Conservation (phyloP, 148 eudicot species). For the Camellia sinensis region DNA sequence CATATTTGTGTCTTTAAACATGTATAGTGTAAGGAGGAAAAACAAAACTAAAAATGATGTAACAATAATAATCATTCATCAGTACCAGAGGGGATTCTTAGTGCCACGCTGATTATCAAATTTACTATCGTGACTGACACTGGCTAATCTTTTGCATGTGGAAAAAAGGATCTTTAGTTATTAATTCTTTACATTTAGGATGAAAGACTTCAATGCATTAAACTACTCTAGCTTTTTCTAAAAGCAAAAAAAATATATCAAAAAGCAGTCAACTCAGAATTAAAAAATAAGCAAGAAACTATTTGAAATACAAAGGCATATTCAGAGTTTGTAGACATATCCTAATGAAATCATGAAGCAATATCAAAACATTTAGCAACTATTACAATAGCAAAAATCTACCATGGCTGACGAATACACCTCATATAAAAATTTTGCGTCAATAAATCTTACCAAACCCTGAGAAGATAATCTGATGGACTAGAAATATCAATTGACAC, state of each 20-base stretch:
- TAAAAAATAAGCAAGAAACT: background rate
- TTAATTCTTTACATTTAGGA: background rate
- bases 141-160: background rate
- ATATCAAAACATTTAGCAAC: background rate
- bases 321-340: background rate
- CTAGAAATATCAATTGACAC: background rate
- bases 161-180: background rate
- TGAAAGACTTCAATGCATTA: background rate
- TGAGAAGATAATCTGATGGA: background rate
- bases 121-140: background rate
- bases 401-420: background rate
- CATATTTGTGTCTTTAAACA: background rate
- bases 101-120: background rate
- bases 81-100: background rate
- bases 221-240: too few species aligned
- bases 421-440: background rate
- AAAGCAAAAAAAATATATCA: too few species aligned
- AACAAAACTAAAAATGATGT: background rate
- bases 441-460: background rate
- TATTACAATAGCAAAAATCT: background rate
- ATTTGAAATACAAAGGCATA: background rate
- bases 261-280: too few species aligned
- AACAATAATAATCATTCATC: background rate
- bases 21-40: background rate
- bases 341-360: background rate